phyloP scores from a whole-genome alignment of 2,329 filamentous ascomycete species.

The Grosmannia clavigera region DNA sequence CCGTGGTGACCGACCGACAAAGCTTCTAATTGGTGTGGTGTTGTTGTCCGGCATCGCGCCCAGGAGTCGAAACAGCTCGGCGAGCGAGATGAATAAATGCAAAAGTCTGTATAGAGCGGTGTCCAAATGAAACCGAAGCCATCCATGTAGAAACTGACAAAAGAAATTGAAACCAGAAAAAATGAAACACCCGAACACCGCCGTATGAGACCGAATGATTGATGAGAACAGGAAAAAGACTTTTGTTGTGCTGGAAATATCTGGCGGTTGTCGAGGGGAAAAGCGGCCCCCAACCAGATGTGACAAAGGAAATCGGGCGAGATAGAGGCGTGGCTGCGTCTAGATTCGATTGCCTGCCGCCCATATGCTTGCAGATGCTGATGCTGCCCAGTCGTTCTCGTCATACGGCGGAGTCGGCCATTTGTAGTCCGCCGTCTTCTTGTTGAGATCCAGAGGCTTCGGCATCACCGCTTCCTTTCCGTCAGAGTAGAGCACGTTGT shows the following conservation, averaged over 20 bases:
- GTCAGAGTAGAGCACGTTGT: constrained; percentile 61
- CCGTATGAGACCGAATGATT: constrained; percentile 2
- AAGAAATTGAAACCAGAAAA: background rate
- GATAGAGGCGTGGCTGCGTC: constrained; percentile 1
- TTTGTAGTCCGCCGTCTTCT: constrained; percentile 49
- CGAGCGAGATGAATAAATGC: background rate
- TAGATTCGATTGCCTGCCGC: constrained; percentile 55
- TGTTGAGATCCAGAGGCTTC: constrained; percentile 58
- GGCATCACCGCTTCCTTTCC: constrained; percentile 48
- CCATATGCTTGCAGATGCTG: constrained; percentile 71
- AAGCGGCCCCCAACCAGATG: background rate
- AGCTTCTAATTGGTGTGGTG: background rate
- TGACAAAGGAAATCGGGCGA: background rate
- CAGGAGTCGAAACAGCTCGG: background rate
- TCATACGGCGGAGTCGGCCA: constrained; percentile 96
- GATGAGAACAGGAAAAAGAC: background rate
- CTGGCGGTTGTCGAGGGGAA: background rate
- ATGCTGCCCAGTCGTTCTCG: constrained; percentile 80
- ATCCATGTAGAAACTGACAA: background rate
- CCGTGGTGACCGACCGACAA: background rate
- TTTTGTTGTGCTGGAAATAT: background rate
- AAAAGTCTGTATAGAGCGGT: background rate
- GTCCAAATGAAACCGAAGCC: background rate
- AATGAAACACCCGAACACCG: constrained; percentile 2
- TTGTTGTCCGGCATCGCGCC: background rate